Evolutionary conservation across 2,329 filamentous ascomycete species (phyloP).

Genomic region (Stromatinia cepivora): DNA sequence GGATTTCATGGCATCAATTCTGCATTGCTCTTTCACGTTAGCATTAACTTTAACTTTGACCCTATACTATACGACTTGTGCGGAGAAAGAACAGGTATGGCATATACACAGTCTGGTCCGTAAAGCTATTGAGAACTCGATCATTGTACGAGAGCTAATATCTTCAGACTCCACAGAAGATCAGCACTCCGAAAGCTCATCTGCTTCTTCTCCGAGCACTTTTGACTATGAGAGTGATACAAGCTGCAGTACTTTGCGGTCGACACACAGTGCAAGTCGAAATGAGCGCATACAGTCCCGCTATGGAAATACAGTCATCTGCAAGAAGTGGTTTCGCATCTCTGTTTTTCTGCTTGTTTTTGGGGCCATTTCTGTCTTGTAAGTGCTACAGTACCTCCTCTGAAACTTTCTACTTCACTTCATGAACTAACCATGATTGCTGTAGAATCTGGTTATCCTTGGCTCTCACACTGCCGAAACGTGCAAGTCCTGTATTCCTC

Average conservation of each 20-base stretch:
- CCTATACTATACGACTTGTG: not conserved
- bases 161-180: not conserved
- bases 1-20: not conserved
- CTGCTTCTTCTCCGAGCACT: not conserved
- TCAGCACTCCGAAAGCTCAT: not conserved
- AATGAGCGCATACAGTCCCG: not conserved
- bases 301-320: not conserved
- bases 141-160: not conserved
- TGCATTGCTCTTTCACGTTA: not conserved
- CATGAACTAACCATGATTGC: not conserved
- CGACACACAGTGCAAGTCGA: not conserved
- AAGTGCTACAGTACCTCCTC: not conserved
- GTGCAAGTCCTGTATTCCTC: not conserved
- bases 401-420: not conserved
- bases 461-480: not conserved
- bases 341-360: conserved; percentile 1
- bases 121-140: not conserved
- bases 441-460: conserved; percentile 1
- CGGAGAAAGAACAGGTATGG: not conserved
- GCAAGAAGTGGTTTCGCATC: not conserved
- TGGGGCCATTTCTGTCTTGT: not conserved
- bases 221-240: conserved; percentile 11
- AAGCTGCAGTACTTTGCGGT: not conserved
- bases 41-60: not conserved
- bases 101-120: not conserved